A percentile compares a stretch with the other conserved stretches of the same genome.
Evolutionary conservation across 1,284 basidiomycete species (phyloP).

Genomic region (Naganishia sp.): DNA sequence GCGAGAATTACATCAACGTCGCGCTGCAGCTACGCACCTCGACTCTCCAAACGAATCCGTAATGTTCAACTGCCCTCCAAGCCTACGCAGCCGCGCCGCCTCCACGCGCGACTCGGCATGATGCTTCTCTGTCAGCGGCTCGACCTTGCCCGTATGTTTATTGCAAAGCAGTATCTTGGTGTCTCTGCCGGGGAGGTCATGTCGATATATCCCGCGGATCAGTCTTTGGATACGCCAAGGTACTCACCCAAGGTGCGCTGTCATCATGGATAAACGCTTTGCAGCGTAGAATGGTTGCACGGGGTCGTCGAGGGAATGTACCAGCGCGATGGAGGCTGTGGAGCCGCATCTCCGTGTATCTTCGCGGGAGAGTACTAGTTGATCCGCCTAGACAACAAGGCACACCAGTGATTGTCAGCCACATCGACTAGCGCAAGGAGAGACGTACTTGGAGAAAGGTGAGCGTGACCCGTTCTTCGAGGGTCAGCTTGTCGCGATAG

Average conservation of each 20-base stretch:
- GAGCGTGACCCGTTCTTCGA: slow-evolving; percentile 79
- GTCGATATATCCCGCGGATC: not conserved
- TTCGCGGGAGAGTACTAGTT: slow-evolving; percentile 65
- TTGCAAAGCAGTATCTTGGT: slow-evolving; percentile 83
- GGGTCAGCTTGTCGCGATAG: slow-evolving; percentile 61
- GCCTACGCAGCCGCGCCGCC: slow-evolving; percentile 76
- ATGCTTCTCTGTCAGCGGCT: slow-evolving; percentile 84
- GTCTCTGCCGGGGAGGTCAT: slow-evolving; percentile 61
- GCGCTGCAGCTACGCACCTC: slow-evolving; percentile 64
- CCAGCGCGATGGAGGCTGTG: slow-evolving; percentile 82
- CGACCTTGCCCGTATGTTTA: slow-evolving; percentile 68
- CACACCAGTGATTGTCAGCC: slow-evolving; percentile 1
- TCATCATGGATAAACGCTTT: slow-evolving; percentile 68
- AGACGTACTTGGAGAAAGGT: slow-evolving; percentile 76
- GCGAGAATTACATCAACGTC: slow-evolving; percentile 61
- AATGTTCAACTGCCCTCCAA: slow-evolving; percentile 76
- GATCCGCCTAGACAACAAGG: slow-evolving; percentile 56
- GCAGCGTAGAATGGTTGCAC: slow-evolving; percentile 78
- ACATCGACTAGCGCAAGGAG: not conserved
- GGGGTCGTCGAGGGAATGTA: slow-evolving; percentile 78
- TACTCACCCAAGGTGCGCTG: slow-evolving; percentile 87
- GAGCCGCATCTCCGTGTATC: slow-evolving; percentile 65
- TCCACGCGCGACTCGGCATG: slow-evolving; percentile 89
- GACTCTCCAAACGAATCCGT: slow-evolving; percentile 95
- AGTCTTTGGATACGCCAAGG: not conserved